Evolutionary conservation across 306 rosid species (phyloP).

Genomic region (Citrullus mucosospermus): DNA sequence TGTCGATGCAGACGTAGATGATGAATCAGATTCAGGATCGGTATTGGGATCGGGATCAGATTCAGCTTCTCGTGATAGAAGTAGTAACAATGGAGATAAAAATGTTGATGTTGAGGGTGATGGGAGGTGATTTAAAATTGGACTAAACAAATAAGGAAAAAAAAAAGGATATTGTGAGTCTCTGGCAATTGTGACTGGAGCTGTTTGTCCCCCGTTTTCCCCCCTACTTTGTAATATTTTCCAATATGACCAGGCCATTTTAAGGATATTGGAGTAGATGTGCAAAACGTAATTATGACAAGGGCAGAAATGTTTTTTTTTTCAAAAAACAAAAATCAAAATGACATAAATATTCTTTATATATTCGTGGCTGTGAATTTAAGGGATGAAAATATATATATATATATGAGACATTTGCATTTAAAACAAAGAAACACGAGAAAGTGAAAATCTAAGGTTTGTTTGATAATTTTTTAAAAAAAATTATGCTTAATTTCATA

Average conservation of each 20-base stretch:
- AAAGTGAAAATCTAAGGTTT: too few relatives aligned
- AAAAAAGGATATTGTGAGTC: background rate
- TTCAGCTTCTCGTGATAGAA: slow-evolving; percentile 12
- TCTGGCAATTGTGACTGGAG: background rate
- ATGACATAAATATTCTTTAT: background rate
- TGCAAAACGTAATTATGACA: background rate
- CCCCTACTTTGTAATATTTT: background rate
- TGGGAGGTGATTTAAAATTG: background rate
- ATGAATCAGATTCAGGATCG: background rate
- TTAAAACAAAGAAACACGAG: too few relatives aligned
- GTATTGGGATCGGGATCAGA: background rate
- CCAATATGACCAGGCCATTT: background rate
- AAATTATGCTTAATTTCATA: too few relatives aligned
- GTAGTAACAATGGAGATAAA: slow-evolving; percentile 13
- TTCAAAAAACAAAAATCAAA: background rate
- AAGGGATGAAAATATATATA: too few relatives aligned
- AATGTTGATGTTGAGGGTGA: background rate
- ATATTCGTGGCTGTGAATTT: background rate
- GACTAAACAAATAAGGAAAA: background rate
- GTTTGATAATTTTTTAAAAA: too few relatives aligned
- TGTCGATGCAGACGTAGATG: slow-evolving; percentile 12
- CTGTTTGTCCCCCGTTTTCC: background rate
- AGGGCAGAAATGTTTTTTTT: background rate
- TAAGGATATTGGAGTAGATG: background rate
- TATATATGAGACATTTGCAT: too few relatives aligned